Evolutionary conservation across 768 basidiomycete genomes (phyloP), one percentile per base, ranked within the genome.

Genomic region (Mycena polygramma): DNA sequence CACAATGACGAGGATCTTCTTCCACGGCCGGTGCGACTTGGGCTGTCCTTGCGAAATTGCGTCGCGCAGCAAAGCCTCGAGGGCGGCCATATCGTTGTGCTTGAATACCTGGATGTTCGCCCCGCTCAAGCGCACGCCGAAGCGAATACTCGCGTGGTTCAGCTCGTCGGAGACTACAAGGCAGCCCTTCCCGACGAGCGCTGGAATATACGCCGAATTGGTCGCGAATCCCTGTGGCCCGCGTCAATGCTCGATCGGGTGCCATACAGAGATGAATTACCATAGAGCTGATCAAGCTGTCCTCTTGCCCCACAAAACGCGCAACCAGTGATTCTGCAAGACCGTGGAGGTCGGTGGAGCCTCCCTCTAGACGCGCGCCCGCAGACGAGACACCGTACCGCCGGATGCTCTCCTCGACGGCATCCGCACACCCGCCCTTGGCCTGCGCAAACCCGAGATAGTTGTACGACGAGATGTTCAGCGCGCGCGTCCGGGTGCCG

Each of bases 401-500:
- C 71, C 85, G 86, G 79, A 99, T 89, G 22, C 87, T 83, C 71
- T 94, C 92, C 77, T 97, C 96, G 10, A 95, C 97, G 7, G 94
- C 95, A 77, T 99, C 98, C 10, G 98, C 95, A 78, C 96, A 98
- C 8, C 94, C 94, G 17, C 98, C 98, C 4, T 89, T 88, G 19
- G 92, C 93, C 78, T 97, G 95, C 0, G 97, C 98, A 77, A 99
- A 99, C 5, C 98, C 98, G 75, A 99, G 95, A 79, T 99, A 99
- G 83, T 99, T 99, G 85, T 99, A 99, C 10, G 96, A 98, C 0
- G 96, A 97, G 73, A 99, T 93, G 80, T 99, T 99, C 75, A 99
- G 92, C 0, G 92, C 94, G 61, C 97, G 94, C 0, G 95, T 96
- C 30, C 87, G 88, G 1, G 85, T 88, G 68, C 96, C 97, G 2